phyloP scores from a whole-genome alignment of 768 basidiomycete genomes.

The Sutorius australiensis region DNA sequence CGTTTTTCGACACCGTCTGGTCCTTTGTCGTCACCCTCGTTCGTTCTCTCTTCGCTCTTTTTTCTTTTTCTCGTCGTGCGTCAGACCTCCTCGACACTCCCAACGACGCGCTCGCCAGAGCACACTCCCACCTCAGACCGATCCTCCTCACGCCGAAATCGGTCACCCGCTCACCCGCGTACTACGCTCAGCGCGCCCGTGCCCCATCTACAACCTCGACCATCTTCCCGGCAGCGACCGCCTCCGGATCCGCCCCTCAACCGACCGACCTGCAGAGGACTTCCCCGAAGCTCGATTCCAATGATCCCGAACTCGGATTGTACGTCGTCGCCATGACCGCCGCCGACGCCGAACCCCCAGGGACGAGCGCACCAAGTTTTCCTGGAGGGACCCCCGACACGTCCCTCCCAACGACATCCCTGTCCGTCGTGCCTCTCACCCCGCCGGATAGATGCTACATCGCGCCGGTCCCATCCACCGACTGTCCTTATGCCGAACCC shows the following conservation, averaged over 20 bases:
- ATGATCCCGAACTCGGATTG: slow-evolving; percentile 18
- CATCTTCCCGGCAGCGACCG: not conserved
- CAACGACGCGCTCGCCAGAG: slow-evolving; percentile 11
- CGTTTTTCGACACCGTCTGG: slow-evolving; percentile 22
- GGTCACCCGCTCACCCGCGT: not conserved
- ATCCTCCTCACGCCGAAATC: slow-evolving; percentile 18
- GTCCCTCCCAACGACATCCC: slow-evolving; percentile 4
- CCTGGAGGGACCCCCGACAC: slow-evolving; percentile 10
- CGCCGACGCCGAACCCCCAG: not conserved
- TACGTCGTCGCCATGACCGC: not conserved
- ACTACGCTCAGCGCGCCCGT: slow-evolving; percentile 4
- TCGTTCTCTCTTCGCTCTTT: slow-evolving; percentile 23
- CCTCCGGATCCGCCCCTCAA: not conserved
- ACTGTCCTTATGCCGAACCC: slow-evolving; percentile 22
- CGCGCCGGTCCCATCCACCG: slow-evolving; percentile 14
- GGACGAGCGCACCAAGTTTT: not conserved
- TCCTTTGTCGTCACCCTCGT: slow-evolving; percentile 27
- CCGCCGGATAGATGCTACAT: slow-evolving; percentile 25
- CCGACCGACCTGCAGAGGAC: slow-evolving; percentile 9
- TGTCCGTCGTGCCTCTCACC: slow-evolving; percentile 20
- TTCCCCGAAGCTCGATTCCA: slow-evolving; percentile 16
- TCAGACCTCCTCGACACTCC: slow-evolving; percentile 4
- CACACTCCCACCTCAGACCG: slow-evolving; percentile 17
- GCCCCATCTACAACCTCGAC: slow-evolving; percentile 14
- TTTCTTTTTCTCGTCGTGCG: slow-evolving; percentile 12